Evolutionary conservation across 495 filamentous ascomycete species (phyloP).

Genomic region (Trichoderma parareesei): DNA sequence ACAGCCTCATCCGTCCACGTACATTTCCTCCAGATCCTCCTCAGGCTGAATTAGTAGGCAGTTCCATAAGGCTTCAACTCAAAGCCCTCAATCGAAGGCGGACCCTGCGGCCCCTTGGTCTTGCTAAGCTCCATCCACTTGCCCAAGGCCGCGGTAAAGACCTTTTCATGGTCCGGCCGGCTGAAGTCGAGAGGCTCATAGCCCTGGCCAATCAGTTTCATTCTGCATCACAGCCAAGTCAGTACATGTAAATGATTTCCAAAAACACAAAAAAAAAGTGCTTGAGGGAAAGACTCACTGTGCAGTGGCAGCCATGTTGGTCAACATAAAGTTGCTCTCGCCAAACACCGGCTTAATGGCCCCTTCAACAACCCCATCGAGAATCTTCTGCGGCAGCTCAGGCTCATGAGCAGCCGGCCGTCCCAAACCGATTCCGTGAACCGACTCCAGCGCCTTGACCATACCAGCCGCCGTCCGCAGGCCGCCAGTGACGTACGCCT

Average conservation of each 20-base stretch:
- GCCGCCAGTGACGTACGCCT: slow-evolving; percentile 54
- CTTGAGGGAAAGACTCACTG: no score
- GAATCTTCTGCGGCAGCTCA: slow-evolving; percentile 39
- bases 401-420: slow-evolving; percentile 47
- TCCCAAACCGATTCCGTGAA: slow-evolving; percentile 51
- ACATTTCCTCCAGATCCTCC: neutral
- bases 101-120: slow-evolving; percentile 4
- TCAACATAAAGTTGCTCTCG: neutral
- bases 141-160: slow-evolving; percentile 19
- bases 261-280: no score
- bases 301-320: neutral
- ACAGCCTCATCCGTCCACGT: neutral
- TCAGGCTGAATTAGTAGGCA: slow-evolving; percentile 12
- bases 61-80: slow-evolving; percentile 17
- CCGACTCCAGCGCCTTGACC: slow-evolving; percentile 47
- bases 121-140: slow-evolving; percentile 11
- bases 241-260: neutral
- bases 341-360: slow-evolving; percentile 30
- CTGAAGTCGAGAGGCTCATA: slow-evolving; percentile 46
- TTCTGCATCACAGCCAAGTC: slow-evolving; percentile 17
- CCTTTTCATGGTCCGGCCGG: slow-evolving; percentile 29
- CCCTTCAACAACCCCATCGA: slow-evolving; percentile 35
- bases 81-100: slow-evolving; percentile 16
- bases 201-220: slow-evolving; percentile 42
- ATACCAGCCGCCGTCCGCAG: slow-evolving; percentile 53